A percentile compares a stretch with the other conserved stretches of the same genome.
Conservation (phyloP, 495 filamentous ascomycete genomes). For the Aspergillus coremiiformis region DNA sequence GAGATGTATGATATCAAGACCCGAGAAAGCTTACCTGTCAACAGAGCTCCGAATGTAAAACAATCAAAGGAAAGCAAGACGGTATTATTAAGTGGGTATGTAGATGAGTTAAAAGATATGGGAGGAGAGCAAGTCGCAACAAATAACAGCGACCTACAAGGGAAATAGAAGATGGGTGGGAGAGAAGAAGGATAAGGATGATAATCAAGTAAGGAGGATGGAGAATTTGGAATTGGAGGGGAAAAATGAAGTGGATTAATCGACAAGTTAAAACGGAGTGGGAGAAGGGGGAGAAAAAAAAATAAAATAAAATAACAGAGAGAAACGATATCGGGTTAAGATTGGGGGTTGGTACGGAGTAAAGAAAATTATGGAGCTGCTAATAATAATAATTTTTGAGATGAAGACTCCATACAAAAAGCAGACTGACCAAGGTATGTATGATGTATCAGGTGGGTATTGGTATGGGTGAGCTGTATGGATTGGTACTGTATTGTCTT, state of each 20-base stretch:
- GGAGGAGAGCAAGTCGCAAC: background rate
- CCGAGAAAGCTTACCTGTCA: constrained; percentile 16
- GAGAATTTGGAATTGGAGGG: constrained; percentile 12
- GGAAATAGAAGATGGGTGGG: constrained; percentile 1
- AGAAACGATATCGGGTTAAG: constrained; percentile 6
- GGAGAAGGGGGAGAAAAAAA: too few species aligned
- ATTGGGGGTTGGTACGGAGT: constrained; percentile 1
- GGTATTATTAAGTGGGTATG: constrained; percentile 3
- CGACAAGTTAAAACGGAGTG: background rate
- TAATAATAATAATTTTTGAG: constrained; percentile 1
- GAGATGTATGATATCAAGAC: background rate
- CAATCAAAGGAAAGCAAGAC: constrained; percentile 7
- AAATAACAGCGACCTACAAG: background rate
- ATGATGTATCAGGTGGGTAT: background rate
- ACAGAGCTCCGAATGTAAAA: constrained; percentile 12
- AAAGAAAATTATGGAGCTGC: constrained; percentile 2
- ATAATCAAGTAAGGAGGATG: constrained; percentile 9
- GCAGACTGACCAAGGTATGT: background rate
- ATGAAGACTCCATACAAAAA: background rate
- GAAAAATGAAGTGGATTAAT: constrained; percentile 3
- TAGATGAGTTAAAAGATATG: constrained; percentile 8
- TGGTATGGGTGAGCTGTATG: background rate
- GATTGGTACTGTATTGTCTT: background rate
- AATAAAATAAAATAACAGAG: constrained; percentile 3
- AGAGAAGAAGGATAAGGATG: constrained; percentile 3